Percentiles rank a stretch among this genome's conserved stretches.
Evolutionary conservation across 2,329 filamentous ascomycete genomes (phyloP).

Genomic region (Massarina eburnea): DNA sequence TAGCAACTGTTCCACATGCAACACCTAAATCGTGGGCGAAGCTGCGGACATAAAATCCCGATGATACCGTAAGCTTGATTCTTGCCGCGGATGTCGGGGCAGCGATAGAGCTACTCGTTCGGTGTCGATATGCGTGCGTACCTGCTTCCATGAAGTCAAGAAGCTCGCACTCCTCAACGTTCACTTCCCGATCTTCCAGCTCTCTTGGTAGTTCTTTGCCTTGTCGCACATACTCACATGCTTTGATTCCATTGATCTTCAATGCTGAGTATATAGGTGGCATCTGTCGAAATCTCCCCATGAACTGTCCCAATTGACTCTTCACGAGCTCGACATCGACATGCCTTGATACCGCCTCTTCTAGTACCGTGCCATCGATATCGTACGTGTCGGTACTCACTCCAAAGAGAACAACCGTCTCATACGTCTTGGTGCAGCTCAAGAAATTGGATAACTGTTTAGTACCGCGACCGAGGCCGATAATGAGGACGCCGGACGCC

Average conservation of each 20-base stretch:
- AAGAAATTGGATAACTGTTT: conserved; percentile 30
- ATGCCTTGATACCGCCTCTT: conserved; percentile 15
- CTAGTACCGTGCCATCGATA: conserved; percentile 20
- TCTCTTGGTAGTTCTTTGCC: conserved; percentile 27
- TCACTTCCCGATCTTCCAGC: conserved; percentile 29
- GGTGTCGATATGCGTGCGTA: conserved; percentile 19
- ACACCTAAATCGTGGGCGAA: conserved; percentile 35
- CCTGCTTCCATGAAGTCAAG: conserved; percentile 27
- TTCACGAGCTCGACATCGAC: conserved; percentile 22
- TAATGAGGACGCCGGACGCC: conserved; percentile 32
- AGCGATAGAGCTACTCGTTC: conserved; percentile 7
- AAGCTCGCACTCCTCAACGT: conserved; percentile 29
- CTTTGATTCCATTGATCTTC: conserved; percentile 33
- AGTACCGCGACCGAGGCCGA: conserved; percentile 34
- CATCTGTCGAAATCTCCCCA: conserved; percentile 24
- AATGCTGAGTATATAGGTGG: conserved; percentile 34
- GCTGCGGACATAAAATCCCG: conserved; percentile 37
- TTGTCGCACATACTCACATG: conserved; percentile 29
- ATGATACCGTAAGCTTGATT: conserved; percentile 27
- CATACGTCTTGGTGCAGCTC: conserved; percentile 31
- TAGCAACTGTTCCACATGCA: conserved; percentile 22
- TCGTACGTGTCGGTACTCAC: conserved; percentile 35
- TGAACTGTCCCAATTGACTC: conserved; percentile 18
- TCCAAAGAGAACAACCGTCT: conserved; percentile 31
- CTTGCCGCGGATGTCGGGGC: conserved; percentile 18